These are phyloP conservation scores for Pseudocercospora musae DNA, from an alignment of 2,329 filamentous ascomycete genomes.

Conservation along the genomic window DNA sequence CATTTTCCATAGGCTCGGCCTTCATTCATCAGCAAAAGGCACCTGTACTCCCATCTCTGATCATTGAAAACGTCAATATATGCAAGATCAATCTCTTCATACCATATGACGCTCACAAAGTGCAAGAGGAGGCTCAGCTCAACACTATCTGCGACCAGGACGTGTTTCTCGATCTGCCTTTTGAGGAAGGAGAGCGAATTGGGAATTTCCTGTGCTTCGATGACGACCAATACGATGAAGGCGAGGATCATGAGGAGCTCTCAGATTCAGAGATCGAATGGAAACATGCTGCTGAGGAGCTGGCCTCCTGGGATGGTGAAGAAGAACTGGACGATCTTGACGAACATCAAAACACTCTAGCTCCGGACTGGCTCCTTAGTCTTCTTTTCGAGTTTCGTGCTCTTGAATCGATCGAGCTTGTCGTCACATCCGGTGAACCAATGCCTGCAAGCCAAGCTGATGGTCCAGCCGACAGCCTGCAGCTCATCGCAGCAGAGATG, in stretches of 20 bases:
- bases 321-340: background rate
- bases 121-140: background rate
- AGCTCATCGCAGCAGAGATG: background rate
- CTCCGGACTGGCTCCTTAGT: background rate
- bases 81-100: background rate
- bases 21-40: background rate
- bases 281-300: background rate
- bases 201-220: background rate
- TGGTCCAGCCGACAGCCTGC: background rate
- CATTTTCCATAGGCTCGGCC: background rate
- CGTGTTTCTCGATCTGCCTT: background rate
- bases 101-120: background rate
- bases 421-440: background rate
- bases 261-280: background rate
- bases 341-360: background rate
- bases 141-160: background rate
- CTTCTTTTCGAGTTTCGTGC: background rate
- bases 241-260: background rate
- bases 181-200: background rate
- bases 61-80: background rate
- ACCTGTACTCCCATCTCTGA: background rate
- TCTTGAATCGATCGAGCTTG: background rate
- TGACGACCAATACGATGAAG: background rate
- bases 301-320: background rate
- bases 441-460: background rate